Conservation (phyloP, 2,329 filamentous ascomycete species). For the Ceratocystis papillata region DNA sequence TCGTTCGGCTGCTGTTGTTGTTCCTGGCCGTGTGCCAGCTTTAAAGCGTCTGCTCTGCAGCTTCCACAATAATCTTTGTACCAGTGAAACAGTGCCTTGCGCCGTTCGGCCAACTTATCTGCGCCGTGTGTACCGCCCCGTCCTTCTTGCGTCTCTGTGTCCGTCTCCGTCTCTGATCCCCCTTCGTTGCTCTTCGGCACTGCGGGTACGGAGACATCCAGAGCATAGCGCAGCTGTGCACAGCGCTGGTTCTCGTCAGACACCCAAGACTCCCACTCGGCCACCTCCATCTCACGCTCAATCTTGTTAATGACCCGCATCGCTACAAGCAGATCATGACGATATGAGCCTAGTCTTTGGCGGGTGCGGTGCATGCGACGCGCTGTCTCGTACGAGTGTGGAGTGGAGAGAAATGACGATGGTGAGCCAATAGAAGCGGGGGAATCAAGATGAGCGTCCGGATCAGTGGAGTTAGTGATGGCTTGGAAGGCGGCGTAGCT, state of each 20-base stretch:
- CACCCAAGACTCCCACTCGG: conserved; percentile 92
- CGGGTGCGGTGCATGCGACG: conserved; percentile 66
- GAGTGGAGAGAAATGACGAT: conserved; percentile 39
- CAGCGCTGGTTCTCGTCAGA: conserved; percentile 67
- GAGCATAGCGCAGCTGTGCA: conserved; percentile 39
- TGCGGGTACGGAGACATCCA: background rate
- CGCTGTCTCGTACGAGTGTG: conserved; percentile 34
- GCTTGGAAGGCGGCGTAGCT: conserved; percentile 52
- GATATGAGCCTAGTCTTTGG: conserved; percentile 69
- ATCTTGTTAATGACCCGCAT: conserved; percentile 82
- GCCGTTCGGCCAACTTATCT: conserved; percentile 30
- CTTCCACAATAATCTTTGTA: conserved; percentile 46
- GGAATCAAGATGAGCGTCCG: conserved; percentile 47
- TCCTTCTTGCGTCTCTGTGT: conserved; percentile 31
- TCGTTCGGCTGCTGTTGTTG: background rate
- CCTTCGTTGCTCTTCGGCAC: too few species aligned
- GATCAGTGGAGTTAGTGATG: conserved; percentile 47
- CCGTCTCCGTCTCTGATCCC: conserved; percentile 23
- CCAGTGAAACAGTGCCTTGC: conserved; percentile 39
- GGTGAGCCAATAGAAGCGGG: conserved; percentile 37
- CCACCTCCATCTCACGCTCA: conserved; percentile 72
- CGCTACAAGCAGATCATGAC: conserved; percentile 83
- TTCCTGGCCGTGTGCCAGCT: conserved; percentile 24
- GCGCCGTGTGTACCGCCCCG: conserved; percentile 29
- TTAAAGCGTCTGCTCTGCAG: conserved; percentile 39